A percentile compares a stretch with the other conserved stretches of the same genome.
phyloP scores from a whole-genome alignment of 495 filamentous ascomycete species.

The Aspergillus hancockii region DNA sequence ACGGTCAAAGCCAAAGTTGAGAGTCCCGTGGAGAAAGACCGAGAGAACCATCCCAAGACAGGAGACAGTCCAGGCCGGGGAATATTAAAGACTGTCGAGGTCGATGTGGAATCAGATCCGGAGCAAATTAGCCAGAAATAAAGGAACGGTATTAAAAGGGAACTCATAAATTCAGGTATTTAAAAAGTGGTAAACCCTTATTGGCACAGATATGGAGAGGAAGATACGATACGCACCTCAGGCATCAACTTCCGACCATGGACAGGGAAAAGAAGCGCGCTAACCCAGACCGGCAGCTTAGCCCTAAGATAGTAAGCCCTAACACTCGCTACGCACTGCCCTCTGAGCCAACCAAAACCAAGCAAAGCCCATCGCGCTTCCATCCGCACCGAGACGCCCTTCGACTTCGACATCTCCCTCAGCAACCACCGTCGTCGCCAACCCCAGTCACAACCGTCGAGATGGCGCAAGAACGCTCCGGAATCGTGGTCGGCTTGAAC shows the following conservation, averaged over 20 bases:
- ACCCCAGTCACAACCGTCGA: constrained; percentile 44
- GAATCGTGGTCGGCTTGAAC: constrained; percentile 82
- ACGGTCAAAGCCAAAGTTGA: constrained; percentile 15
- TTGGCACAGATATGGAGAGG: not conserved
- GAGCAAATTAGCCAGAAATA: not conserved
- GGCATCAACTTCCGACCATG: constrained; percentile 2
- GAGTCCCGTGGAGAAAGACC: not conserved
- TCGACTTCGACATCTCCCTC: constrained; percentile 34
- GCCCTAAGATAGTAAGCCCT: constrained; percentile 16
- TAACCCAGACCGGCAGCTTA: not conserved
- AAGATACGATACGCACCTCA: not conserved
- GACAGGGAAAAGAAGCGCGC: not conserved
- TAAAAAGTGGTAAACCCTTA: not conserved
- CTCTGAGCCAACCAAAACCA: constrained; percentile 37
- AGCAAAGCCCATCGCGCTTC: constrained; percentile 35
- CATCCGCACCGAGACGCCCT: constrained; percentile 37
- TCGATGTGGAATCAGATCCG: constrained; percentile 28
- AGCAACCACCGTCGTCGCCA: constrained; percentile 48
- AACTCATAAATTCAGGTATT: too few relatives aligned
- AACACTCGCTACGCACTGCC: constrained; percentile 29
- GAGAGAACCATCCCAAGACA: constrained; percentile 6
- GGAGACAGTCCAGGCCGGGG: constrained; percentile 7
- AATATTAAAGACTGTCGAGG: constrained; percentile 28
- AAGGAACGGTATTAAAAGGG: too few relatives aligned
- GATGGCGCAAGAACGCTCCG: constrained; percentile 68